Percentiles rank a stretch among this genome's conserved stretches.
Evolutionary conservation across 371 early-diverging fungal genomes (phyloP).

Genomic region (Amoeboradix gromovi): DNA sequence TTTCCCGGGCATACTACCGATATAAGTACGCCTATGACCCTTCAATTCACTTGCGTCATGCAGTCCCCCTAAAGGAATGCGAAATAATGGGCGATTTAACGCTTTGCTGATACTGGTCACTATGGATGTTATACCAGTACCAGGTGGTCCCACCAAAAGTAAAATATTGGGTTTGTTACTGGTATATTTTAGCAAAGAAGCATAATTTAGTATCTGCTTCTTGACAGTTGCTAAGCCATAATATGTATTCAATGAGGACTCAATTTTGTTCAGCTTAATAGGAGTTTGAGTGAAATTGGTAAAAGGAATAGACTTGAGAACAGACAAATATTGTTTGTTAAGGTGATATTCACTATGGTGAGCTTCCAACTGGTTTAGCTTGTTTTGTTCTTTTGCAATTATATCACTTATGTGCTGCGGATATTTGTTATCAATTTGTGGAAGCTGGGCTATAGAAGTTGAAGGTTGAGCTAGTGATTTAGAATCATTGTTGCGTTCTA

Average conservation of each 20-base stretch:
- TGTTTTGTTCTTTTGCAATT: slow-evolving; percentile 38
- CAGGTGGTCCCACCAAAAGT: slow-evolving; percentile 79
- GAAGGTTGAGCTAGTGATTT: not conserved
- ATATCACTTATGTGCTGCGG: slow-evolving; percentile 2
- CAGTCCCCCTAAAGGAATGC: slow-evolving; percentile 85
- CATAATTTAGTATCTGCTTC: slow-evolving; percentile 42
- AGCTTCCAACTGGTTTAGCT: slow-evolving; percentile 72
- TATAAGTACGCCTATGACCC: slow-evolving; percentile 89
- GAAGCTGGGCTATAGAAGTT: not conserved
- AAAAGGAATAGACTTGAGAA: slow-evolving; percentile 77
- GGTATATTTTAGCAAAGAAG: slow-evolving; percentile 44
- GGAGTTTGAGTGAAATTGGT: not conserved
- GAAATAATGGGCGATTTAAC: slow-evolving; percentile 64
- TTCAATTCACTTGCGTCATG: slow-evolving; percentile 92
- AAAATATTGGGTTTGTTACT: slow-evolving; percentile 55
- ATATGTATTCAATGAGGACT: slow-evolving; percentile 21
- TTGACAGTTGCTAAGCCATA: slow-evolving; percentile 55
- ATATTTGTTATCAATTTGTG: not conserved
- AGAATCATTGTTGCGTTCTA: not conserved
- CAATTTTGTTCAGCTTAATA: not conserved
- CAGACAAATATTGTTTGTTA: slow-evolving; percentile 82
- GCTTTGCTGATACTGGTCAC: slow-evolving; percentile 87
- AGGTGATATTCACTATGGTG: slow-evolving; percentile 85
- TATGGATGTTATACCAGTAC: slow-evolving; percentile 88
- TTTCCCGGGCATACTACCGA: slow-evolving; percentile 98